Base-by-base conservation (phyloP, 371 early-diverging fungal species). In the Massospora cicadina region DNA sequence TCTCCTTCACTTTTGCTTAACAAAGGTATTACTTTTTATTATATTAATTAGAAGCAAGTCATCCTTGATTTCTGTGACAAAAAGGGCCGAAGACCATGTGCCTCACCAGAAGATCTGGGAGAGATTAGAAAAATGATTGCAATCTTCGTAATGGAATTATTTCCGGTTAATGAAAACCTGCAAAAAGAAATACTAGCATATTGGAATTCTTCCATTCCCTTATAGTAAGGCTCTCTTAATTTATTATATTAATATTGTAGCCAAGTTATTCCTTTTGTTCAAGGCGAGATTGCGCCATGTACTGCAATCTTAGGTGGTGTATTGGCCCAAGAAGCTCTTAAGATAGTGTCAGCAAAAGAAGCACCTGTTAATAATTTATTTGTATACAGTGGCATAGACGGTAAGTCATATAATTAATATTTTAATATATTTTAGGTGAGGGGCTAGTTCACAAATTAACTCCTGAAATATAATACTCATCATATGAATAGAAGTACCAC, bases 301-400 rank as follows among this genome's bases (percentile, higher is more conserved):
- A 82, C 87, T 54, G 87, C 94, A 1, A 83, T 94, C 63, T 73
- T 92, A 0, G 95, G 95, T 32, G 94, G 92, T 12, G 78, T 91
- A 0, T 73, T 93, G 53, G 86, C 91, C 0, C 95, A 94, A 65
- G 95, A 95, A 60, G 80, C 90, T 26, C 75, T 95, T 53, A 87
- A 88, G 72, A 83, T 85, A 2, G 68, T 94, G 7, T 83, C 90
- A 3, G 78, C 75, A 26, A 90, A 89, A 65, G 91, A 85, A 33
- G 72, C 79, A 27, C 91, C 94, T 1, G 73, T 91, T 13, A 75
- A 83, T 67, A 95, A 95, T 70, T 84, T 86, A 73, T 87, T 88
- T 68, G 71, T 79, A 43, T 90, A 82, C 64, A 82, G 86, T 65
- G 90, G 81, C 0, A 21, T 77, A 31, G 79, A 80, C 66, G 82